Evolutionary conservation across 2,329 filamentous ascomycete species (phyloP).

Genomic region (Neonectria hederae): DNA sequence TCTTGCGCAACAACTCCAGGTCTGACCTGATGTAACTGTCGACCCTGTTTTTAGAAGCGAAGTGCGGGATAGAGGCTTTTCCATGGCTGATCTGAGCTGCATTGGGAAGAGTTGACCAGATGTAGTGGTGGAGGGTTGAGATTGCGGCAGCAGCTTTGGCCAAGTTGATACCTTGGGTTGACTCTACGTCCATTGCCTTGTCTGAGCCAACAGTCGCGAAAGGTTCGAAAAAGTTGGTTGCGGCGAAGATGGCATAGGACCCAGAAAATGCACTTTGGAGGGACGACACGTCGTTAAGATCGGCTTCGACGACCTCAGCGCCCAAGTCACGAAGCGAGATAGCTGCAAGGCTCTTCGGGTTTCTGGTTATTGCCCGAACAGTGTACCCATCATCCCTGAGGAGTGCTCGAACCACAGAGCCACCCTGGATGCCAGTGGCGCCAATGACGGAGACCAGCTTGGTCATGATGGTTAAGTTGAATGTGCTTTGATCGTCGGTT

Average conservation of each 20-base stretch:
- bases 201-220: constrained; percentile 43
- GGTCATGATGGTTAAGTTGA: constrained; percentile 44
- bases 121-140: constrained; percentile 52
- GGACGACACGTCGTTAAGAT: constrained; percentile 41
- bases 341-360: constrained; percentile 43
- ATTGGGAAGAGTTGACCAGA: constrained; percentile 57
- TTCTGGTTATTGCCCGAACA: constrained; percentile 52
- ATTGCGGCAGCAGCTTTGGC: constrained; percentile 52
- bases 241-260: constrained; percentile 48
- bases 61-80: constrained; percentile 50
- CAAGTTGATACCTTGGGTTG: constrained; percentile 52
- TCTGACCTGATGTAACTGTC: constrained; percentile 52
- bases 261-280: constrained; percentile 45
- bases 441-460: constrained; percentile 47
- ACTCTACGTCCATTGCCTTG: constrained; percentile 50
- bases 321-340: constrained; percentile 44
- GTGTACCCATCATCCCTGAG: constrained; percentile 50
- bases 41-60: constrained; percentile 53
- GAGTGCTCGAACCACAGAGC: constrained; percentile 51
- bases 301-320: constrained; percentile 49
- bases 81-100: constrained; percentile 45
- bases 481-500: not conserved
- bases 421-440: constrained; percentile 53
- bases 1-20: constrained; percentile 47
- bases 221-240: constrained; percentile 48